Percentiles rank a stretch among this genome's conserved stretches.
These are phyloP conservation scores for Coemansia asiatica DNA, from an alignment of 192 early-diverging fungal genomes.

Conservation along the genomic window DNA sequence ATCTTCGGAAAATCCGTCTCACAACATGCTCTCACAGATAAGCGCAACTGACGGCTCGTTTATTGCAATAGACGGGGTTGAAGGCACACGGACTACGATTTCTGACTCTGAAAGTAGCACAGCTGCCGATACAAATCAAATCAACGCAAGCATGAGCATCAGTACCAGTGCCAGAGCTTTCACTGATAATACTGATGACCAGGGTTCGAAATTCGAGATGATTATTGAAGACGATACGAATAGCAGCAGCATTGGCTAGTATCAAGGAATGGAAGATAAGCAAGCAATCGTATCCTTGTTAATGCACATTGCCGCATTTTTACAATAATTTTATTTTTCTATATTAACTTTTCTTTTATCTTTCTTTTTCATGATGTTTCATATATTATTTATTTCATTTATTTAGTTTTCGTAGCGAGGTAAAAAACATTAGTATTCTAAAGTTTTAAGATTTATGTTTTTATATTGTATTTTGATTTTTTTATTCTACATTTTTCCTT, in stretches of 20 bases:
- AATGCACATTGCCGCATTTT: too few relatives aligned
- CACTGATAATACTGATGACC: neutral
- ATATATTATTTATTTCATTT: too few relatives aligned
- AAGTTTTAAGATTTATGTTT: too few relatives aligned
- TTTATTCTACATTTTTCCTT: too few relatives aligned
- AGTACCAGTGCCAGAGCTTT: too few relatives aligned
- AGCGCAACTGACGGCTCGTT: neutral
- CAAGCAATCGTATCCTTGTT: too few relatives aligned
- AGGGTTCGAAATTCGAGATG: conserved; percentile 1
- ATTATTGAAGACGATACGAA: neutral
- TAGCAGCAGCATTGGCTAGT: neutral
- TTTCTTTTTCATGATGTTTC: too few relatives aligned
- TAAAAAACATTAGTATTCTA: too few relatives aligned
- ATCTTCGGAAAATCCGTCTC: neutral
- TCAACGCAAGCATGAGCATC: neutral
- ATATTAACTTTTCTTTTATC: too few relatives aligned
- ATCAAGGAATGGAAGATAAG: neutral
- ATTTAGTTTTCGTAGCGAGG: too few relatives aligned
- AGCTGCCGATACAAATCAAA: neutral
- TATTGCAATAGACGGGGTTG: neutral
- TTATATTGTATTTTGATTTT: too few relatives aligned
- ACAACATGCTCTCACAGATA: neutral
- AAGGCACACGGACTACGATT: neutral
- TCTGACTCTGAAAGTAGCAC: neutral
- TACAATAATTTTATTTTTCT: too few relatives aligned